Evolutionary conservation across 176 grass and related monocot genomes (phyloP).

Genomic region (Zoysia pacifica): DNA sequence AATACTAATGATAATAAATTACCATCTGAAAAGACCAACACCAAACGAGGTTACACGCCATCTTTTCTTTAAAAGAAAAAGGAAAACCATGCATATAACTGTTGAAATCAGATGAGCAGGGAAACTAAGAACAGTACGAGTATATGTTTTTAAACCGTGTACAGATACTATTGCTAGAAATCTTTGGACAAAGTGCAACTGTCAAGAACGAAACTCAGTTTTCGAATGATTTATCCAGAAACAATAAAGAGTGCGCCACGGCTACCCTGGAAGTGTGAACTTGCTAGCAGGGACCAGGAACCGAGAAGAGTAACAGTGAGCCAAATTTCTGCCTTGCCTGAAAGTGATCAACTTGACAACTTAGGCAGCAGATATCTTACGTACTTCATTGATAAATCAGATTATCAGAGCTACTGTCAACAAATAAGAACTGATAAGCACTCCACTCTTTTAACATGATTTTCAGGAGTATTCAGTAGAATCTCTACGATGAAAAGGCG

Average conservation of each 20-base stretch:
- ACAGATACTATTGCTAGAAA: not conserved
- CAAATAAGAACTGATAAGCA: too few relatives aligned
- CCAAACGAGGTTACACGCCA: not conserved
- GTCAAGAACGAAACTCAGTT: not conserved
- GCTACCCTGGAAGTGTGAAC: not conserved
- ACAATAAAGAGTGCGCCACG: not conserved
- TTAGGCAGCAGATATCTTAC: not conserved
- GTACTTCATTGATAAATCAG: not conserved
- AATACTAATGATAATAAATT: not conserved
- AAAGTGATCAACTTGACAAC: not conserved
- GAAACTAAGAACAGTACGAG: not conserved
- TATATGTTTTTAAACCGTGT: not conserved
- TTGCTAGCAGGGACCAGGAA: not conserved
- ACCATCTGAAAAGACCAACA: constrained; percentile 6
- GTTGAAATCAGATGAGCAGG: not conserved
- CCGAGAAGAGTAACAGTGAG: constrained; percentile 4
- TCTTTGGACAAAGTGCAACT: not conserved
- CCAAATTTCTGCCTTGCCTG: constrained; percentile 4
- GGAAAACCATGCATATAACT: not conserved
- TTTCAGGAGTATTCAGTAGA: too few relatives aligned
- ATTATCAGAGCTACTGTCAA: too few relatives aligned
- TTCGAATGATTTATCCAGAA: not conserved
- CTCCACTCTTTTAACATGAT: not conserved
- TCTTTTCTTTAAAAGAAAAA: not conserved
- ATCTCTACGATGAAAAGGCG: not conserved